These are phyloP conservation scores for Phytophthora idaei DNA, from an alignment of 352 stramenopile species.

Conservation along the genomic window DNA sequence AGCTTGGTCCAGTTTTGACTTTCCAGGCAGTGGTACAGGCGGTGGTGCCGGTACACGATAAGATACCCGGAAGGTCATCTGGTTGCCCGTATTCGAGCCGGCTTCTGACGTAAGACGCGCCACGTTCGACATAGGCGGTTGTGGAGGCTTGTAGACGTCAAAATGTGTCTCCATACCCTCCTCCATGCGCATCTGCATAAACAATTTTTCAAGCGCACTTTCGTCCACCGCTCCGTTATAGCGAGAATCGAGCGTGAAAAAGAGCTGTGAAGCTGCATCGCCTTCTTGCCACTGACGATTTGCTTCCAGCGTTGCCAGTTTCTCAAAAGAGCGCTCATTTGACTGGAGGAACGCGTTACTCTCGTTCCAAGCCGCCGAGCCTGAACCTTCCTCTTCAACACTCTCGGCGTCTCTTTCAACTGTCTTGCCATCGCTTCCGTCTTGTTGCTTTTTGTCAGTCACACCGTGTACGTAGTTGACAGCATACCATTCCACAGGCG, in stretches of 20 bases:
- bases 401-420: constrained; percentile 18
- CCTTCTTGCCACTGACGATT: constrained; percentile 52
- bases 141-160: constrained; percentile 57
- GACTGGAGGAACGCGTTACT: constrained; percentile 27
- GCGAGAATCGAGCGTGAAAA: constrained; percentile 35
- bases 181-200: constrained; percentile 56
- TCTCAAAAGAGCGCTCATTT: constrained; percentile 53
- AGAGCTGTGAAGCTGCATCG: constrained; percentile 45
- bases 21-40: constrained; percentile 36
- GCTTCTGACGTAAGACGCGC: constrained; percentile 35
- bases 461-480: constrained; percentile 75
- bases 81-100: constrained; percentile 27
- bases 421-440: constrained; percentile 14
- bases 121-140: constrained; percentile 20
- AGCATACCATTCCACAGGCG: constrained; percentile 85
- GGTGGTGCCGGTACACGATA: constrained; percentile 69
- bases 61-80: constrained; percentile 66
- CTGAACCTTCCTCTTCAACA: constrained; percentile 23
- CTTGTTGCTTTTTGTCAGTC: constrained; percentile 62
- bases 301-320: constrained; percentile 37
- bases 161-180: constrained; percentile 65
- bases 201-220: constrained; percentile 45
- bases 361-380: constrained; percentile 13
- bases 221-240: constrained; percentile 20
- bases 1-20: constrained; percentile 35